Conservation (phyloP, 2,329 filamentous ascomycete genomes). For the Annulohypoxylon truncatum region DNA sequence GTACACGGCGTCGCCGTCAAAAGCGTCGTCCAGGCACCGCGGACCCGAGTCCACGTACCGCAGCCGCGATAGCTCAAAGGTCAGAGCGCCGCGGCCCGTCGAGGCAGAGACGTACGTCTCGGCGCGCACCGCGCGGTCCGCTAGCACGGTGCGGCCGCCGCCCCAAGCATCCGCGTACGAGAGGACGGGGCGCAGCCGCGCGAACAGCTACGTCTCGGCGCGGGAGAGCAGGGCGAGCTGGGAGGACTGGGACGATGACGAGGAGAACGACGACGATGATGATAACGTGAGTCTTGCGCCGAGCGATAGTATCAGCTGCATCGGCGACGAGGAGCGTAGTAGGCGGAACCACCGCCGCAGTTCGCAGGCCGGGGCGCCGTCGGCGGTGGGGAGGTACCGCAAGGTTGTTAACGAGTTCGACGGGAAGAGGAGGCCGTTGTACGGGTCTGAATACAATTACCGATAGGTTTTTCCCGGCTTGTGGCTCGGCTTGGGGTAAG, state of each 20-base stretch:
- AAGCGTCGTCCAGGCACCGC: conserved; percentile 17
- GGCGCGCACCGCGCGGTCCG: conserved; percentile 55
- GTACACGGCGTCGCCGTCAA: conserved; percentile 20
- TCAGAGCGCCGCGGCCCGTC: conserved; percentile 31
- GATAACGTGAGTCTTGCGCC: conserved; percentile 67
- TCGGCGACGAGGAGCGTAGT: conserved; percentile 56
- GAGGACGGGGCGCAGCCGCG: conserved; percentile 37
- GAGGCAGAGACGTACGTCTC: conserved; percentile 61
- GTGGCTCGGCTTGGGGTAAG: no score
- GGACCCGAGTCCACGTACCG: conserved; percentile 35
- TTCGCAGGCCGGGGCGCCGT: conserved; percentile 16
- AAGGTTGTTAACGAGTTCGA: conserved; percentile 38
- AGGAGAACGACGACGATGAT: conserved; percentile 55
- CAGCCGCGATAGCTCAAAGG: conserved; percentile 46
- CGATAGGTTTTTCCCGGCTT: neutral
- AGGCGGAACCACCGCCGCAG: conserved; percentile 16
- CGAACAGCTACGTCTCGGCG: conserved; percentile 47
- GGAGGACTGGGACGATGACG: conserved; percentile 46
- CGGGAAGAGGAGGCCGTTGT: conserved; percentile 28
- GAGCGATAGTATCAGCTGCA: conserved; percentile 71
- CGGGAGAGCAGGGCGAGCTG: conserved; percentile 54
- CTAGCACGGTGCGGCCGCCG: conserved; percentile 50
- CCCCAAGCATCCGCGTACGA: conserved; percentile 53
- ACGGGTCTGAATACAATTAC: conserved; percentile 30
- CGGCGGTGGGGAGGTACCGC: conserved; percentile 32